phyloP scores from a whole-genome alignment of 768 basidiomycete species.

The Hemileccinum rubropunctum region DNA sequence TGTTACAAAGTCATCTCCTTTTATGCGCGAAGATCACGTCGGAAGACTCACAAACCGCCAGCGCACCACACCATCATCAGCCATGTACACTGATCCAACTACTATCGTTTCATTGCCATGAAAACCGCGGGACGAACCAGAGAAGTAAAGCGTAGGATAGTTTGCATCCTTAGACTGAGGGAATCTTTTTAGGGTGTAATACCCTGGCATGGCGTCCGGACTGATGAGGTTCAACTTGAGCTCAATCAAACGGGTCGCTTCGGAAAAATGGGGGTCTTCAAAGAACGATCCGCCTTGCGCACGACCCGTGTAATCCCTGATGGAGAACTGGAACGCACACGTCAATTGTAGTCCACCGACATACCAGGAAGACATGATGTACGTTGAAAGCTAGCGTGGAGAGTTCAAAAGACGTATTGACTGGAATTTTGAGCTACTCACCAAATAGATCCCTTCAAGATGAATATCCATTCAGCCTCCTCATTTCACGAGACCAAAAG shows the following conservation, averaged over 20 bases:
- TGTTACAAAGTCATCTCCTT: constrained; percentile 9
- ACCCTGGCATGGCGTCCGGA: constrained; percentile 16
- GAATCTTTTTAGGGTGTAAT: constrained; percentile 20
- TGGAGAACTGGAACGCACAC: constrained; percentile 4
- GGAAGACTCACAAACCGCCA: constrained; percentile 57
- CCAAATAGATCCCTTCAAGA: constrained; percentile 23
- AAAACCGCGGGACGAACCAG: constrained; percentile 44
- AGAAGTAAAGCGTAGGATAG: constrained; percentile 47
- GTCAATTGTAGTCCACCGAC: constrained; percentile 3
- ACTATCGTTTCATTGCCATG: constrained; percentile 42
- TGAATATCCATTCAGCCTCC: constrained; percentile 13
- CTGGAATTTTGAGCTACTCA: constrained; percentile 7
- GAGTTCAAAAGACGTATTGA: background rate
- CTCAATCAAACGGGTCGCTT: constrained; percentile 64
- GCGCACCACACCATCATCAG: constrained; percentile 41
- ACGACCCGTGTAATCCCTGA: constrained; percentile 22
- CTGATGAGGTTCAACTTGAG: constrained; percentile 50
- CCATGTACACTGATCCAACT: constrained; percentile 52
- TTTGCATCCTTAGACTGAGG: constrained; percentile 20
- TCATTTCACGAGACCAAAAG: constrained; percentile 28
- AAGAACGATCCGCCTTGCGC: constrained; percentile 41
- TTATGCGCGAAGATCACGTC: background rate
- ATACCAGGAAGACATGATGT: constrained; percentile 11
- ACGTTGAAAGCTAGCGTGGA: constrained; percentile 49
- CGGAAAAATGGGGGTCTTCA: constrained; percentile 51